Percentiles rank a stretch among this genome's conserved stretches.
phyloP scores from a whole-genome alignment of 495 filamentous ascomycete species.

The Oidiodendron maius region DNA sequence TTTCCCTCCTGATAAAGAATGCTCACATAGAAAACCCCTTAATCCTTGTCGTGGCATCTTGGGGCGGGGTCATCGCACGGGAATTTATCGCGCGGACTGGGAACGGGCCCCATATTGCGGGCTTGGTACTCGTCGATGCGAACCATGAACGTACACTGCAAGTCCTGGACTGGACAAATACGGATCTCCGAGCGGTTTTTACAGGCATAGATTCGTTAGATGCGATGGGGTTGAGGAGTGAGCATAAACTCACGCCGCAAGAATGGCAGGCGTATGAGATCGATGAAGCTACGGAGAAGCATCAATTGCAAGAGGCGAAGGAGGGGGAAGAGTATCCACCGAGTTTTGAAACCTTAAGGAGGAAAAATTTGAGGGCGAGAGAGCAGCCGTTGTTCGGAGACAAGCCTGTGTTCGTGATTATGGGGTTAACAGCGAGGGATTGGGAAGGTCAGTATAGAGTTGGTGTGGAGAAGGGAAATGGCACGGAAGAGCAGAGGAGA shows the following conservation, averaged over 20 bases:
- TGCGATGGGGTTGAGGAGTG: neutral
- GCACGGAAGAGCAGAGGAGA: conserved; percentile 28
- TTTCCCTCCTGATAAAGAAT: conserved; percentile 10
- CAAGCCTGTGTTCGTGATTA: conserved; percentile 13
- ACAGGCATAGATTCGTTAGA: conserved; percentile 5
- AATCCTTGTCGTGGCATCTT: conserved; percentile 14
- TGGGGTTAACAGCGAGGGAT: conserved; percentile 23
- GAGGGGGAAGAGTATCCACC: conserved; percentile 3
- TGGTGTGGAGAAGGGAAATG: conserved; percentile 28
- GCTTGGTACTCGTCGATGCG: conserved; percentile 14
- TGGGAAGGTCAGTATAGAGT: conserved; percentile 27
- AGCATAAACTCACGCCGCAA: conserved; percentile 13
- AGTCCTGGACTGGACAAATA: conserved; percentile 5
- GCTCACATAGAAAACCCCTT: conserved; percentile 4
- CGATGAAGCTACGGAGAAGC: neutral
- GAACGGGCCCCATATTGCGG: conserved; percentile 12
- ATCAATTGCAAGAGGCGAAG: conserved; percentile 1
- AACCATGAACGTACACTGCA: conserved; percentile 8
- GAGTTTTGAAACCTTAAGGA: conserved; percentile 10
- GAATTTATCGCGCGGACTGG: conserved; percentile 7
- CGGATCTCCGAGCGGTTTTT: conserved; percentile 1
- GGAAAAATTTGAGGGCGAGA: conserved; percentile 12
- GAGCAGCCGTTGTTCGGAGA: conserved; percentile 13
- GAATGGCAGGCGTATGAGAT: conserved; percentile 11
- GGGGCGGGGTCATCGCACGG: conserved; percentile 9